phyloP scores from a whole-genome alignment of 1,284 basidiomycete species.

The Sanguinoderma infundibulare region DNA sequence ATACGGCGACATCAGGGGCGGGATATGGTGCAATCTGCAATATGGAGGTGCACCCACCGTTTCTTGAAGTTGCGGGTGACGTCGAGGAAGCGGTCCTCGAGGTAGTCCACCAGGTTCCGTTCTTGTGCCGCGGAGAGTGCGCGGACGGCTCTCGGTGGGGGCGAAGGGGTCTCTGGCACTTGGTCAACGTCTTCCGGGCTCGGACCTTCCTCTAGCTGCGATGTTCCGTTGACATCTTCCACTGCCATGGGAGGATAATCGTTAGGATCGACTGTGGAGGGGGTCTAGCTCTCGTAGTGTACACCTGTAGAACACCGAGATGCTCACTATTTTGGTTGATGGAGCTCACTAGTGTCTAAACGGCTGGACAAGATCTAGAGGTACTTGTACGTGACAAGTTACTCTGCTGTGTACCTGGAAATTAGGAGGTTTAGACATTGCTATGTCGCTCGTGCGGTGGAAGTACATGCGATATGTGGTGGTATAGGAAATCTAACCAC shows the following conservation, averaged over 20 bases:
- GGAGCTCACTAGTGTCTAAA: no score
- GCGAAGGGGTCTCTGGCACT: background rate
- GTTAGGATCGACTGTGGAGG: background rate
- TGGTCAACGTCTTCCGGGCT: background rate
- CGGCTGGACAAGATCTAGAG: no score
- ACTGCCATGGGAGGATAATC: background rate
- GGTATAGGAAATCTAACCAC: background rate
- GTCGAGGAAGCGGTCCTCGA: constrained; percentile 67
- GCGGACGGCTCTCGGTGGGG: background rate
- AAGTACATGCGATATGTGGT: background rate
- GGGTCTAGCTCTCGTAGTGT: no score
- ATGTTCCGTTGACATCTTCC: background rate
- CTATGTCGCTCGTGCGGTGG: background rate
- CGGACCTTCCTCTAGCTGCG: no score
- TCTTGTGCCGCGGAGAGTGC: constrained; percentile 49
- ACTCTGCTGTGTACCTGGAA: no score
- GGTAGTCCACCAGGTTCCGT: constrained; percentile 59
- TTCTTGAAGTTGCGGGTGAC: constrained; percentile 72
- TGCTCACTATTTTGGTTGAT: background rate
- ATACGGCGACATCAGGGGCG: background rate
- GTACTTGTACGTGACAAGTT: no score
- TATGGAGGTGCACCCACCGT: constrained; percentile 50
- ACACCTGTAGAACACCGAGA: background rate
- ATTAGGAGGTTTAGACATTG: background rate
- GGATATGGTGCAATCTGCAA: background rate